Evolutionary conservation across 805 yeast species (phyloP).

Genomic region (Schwanniomyces polymorphus): DNA sequence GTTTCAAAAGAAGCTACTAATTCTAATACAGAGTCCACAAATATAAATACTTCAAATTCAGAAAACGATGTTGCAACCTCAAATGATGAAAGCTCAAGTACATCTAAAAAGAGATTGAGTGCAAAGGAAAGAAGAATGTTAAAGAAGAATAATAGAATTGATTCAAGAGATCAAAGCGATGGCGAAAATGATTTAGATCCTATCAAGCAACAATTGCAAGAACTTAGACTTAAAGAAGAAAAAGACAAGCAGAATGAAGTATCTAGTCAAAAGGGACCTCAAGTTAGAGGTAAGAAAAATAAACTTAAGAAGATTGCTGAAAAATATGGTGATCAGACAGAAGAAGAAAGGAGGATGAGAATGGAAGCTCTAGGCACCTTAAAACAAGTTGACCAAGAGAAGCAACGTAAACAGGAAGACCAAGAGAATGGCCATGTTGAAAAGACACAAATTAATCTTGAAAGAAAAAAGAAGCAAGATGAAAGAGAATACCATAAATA

Average conservation of each 20-base stretch:
- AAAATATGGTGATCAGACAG: constrained; percentile 91
- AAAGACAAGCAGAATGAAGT: constrained; percentile 3
- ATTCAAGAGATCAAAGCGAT: not conserved
- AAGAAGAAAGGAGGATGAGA: constrained; percentile 72
- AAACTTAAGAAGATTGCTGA: constrained; percentile 78
- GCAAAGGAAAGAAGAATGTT: constrained; percentile 7
- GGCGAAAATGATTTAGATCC: constrained; percentile 10
- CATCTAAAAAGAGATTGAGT: constrained; percentile 5
- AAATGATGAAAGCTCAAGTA: not conserved
- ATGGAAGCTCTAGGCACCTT: constrained; percentile 85
- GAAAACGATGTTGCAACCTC: not conserved
- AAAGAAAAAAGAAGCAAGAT: constrained; percentile 46
- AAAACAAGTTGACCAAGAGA: constrained; percentile 48
- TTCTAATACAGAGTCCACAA: too few species aligned
- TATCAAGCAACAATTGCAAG: constrained; percentile 8
- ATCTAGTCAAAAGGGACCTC: constrained; percentile 25
- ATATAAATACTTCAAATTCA: not conserved
- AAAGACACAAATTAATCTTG: constrained; percentile 30
- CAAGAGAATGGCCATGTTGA: constrained; percentile 19
- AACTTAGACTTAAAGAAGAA: constrained; percentile 5
- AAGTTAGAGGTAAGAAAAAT: constrained; percentile 80
- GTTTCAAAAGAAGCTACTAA: too few species aligned
- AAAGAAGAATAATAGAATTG: constrained; percentile 3
- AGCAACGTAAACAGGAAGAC: constrained; percentile 17
- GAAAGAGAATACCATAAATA: constrained; percentile 45